Percentiles rank a stretch among this genome's conserved stretches.
phyloP scores from a whole-genome alignment of 1,284 basidiomycete genomes.

The Papiliotrema terrestris region DNA sequence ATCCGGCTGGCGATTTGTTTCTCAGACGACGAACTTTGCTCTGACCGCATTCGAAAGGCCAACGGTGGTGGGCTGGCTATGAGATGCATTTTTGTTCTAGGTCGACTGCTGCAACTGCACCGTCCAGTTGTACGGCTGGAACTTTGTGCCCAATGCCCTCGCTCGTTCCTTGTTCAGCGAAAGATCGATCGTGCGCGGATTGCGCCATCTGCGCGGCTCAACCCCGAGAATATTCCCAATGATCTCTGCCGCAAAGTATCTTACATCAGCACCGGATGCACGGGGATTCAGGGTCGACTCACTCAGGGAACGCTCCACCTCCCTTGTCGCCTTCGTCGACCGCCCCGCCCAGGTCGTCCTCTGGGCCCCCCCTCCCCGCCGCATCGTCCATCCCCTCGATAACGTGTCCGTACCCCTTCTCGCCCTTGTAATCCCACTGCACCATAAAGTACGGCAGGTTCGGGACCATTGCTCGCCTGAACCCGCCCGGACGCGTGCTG shows the following conservation, averaged over 20 bases:
- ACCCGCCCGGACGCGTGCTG: slow-evolving; percentile 77
- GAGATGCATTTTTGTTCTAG: not conserved
- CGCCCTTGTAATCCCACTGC: slow-evolving; percentile 94
- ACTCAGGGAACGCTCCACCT: slow-evolving; percentile 83
- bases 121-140: slow-evolving; percentile 51
- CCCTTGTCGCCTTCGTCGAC: slow-evolving; percentile 82
- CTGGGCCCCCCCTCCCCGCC: slow-evolving; percentile 55
- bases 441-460: slow-evolving; percentile 99
- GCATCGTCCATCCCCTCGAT: slow-evolving; percentile 81
- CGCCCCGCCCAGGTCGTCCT: slow-evolving; percentile 58
- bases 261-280: slow-evolving; percentile 36
- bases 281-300: slow-evolving; percentile 34
- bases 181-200: slow-evolving; percentile 70
- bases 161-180: slow-evolving; percentile 67
- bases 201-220: slow-evolving; percentile 81
- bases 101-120: slow-evolving; percentile 20
- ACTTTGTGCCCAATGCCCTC: slow-evolving; percentile 48
- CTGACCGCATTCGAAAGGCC: too few relatives aligned
- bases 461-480: slow-evolving; percentile 86
- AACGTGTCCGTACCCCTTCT: slow-evolving; percentile 94
- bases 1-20: too few relatives aligned
- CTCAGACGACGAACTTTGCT: too few relatives aligned
- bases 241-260: slow-evolving; percentile 93
- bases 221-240: slow-evolving; percentile 86
- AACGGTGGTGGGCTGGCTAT: not conserved